phyloP scores from a whole-genome alignment of 1,139 yeast genomes.

The Magnusiomyces fungicola region DNA sequence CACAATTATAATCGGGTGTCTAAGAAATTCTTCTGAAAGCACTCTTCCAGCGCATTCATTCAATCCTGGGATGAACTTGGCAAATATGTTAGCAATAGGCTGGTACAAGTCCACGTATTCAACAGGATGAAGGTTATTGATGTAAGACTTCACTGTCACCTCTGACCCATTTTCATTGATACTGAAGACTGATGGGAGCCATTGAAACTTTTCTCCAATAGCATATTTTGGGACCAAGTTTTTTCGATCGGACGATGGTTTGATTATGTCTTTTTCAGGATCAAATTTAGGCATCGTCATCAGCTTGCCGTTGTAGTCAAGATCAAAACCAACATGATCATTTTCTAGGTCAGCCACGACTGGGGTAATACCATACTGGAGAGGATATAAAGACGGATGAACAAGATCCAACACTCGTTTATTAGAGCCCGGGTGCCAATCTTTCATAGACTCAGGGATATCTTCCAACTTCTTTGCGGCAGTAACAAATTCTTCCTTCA shows the following conservation, averaged over 20 bases:
- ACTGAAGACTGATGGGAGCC: conserved; percentile 23
- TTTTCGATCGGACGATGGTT: no score
- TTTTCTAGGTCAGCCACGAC: conserved; percentile 15
- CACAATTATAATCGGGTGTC: background rate
- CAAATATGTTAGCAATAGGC: conserved; percentile 32
- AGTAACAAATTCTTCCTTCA: conserved; percentile 13
- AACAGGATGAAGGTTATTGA: conserved; percentile 38
- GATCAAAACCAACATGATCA: background rate
- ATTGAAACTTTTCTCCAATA: conserved; percentile 24
- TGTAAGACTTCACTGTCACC: conserved; percentile 31
- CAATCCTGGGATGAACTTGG: conserved; percentile 32
- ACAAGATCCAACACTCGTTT: conserved; percentile 38
- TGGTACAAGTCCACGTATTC: conserved; percentile 27
- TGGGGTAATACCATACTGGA: conserved; percentile 35
- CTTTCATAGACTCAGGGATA: conserved; percentile 33
- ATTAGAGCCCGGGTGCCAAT: conserved; percentile 38
- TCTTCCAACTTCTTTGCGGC: conserved; percentile 43
- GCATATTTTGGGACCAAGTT: conserved; percentile 14
- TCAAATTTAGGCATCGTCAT: conserved; percentile 5
- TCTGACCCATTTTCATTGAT: conserved; percentile 15
- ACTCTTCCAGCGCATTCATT: conserved; percentile 17
- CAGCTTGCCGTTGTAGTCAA: background rate
- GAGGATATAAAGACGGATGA: conserved; percentile 40
- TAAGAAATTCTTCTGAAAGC: background rate
- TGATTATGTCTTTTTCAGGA: conserved; percentile 1